Evolutionary conservation across 257 asterid species (phyloP).

Genomic region (Linaria vulgaris): DNA sequence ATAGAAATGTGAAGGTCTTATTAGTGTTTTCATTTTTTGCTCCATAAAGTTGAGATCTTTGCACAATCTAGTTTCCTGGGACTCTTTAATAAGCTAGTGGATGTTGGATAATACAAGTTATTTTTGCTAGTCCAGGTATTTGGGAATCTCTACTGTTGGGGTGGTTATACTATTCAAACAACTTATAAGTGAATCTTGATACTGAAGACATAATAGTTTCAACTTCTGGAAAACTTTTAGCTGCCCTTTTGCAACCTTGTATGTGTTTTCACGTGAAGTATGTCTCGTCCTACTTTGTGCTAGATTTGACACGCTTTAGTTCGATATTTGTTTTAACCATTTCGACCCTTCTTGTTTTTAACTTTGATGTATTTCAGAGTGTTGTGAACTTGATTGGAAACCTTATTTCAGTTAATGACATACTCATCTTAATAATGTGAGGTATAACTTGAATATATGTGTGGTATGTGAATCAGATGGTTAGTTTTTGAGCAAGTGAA

Average conservation of each 20-base stretch:
- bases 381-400: slow-evolving; percentile 21
- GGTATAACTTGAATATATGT: slow-evolving; percentile 2
- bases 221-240: neutral
- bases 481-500: slow-evolving; percentile 23
- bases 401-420: slow-evolving; percentile 2
- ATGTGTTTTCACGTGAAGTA: slow-evolving; percentile 6
- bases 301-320: neutral
- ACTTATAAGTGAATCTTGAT: slow-evolving; percentile 4
- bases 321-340: neutral
- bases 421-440: slow-evolving; percentile 10
- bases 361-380: slow-evolving; percentile 18
- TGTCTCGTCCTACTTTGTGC: neutral
- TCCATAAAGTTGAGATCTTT: neutral
- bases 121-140: no score
- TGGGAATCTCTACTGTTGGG: neutral
- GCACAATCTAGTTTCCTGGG: neutral
- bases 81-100: neutral
- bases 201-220: neutral
- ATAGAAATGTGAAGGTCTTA: no score
- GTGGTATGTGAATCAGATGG: slow-evolving; percentile 26
- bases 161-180: neutral
- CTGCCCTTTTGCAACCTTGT: neutral
- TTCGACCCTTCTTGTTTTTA: neutral
- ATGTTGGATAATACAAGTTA: neutral
- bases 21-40: neutral